Base-by-base conservation (phyloP, 2,329 filamentous ascomycete species). In the Alternaria atra region DNA sequence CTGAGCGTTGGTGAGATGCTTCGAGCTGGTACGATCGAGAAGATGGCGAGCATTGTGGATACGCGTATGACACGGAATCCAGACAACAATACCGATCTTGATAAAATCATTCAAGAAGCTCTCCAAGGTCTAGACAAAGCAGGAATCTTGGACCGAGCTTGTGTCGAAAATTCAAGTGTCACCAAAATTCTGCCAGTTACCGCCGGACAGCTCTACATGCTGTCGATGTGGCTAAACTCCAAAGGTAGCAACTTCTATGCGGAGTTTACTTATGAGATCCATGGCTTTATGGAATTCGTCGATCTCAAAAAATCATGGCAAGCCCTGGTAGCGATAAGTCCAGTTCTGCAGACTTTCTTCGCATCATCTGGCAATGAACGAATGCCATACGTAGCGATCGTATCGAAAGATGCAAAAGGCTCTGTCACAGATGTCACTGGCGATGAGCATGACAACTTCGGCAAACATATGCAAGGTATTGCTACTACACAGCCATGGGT, bases 171-270 rank as follows among this genome's bases (percentile, higher is more conserved):
- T 1, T 65, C 80, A 0, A 74, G 85, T 4, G 78, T 91, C 12
- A 85, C 91, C 60, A 72, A 71, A 0, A 66, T 91, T 1, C 75
- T 94, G 1, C 92, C 92, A 1, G 89, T 89, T 3, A 88, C 91
- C 4, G 85, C 93, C 2, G 91, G 93, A 70, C 93, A 97, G 74
- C 80, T 87, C 0, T 94, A 95, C 76, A 92, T 95, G 88, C 81
- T 97, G 27, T 88, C 87, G 15, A 84, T 87, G 43, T 96, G 92
- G 91, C 85, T 91, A 63, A 88, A 87, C 43, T 87, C 89, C 0
- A 72, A 81, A 1, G 91, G 92, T 0, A 74, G 77, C 1, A 81
- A 92, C 0, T 97, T 97, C 78, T 93, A 90, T 71, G 88, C 92
- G 0, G 85, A 83, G 0, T 97, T 97, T 74, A 79, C 76, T 5